Evolutionary conservation across 352 stramenopile species (phyloP), one percentile per base, ranked within the genome.

Genomic region (Globisporangium irregulare): DNA sequence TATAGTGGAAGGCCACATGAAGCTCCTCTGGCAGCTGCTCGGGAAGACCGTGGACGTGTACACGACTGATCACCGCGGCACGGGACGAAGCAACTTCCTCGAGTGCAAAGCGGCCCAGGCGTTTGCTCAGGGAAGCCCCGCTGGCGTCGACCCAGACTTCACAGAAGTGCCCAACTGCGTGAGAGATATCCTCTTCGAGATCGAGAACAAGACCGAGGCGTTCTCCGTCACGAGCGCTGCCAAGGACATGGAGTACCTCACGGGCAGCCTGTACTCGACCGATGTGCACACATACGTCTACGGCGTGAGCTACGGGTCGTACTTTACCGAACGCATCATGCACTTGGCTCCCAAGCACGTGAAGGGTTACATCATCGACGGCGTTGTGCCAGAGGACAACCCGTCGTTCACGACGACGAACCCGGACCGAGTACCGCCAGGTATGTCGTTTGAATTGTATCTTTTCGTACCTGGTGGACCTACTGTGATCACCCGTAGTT

Each of bases 151-250:
- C n/a, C n/a, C 15, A 18, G n/a, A 25, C 22, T n/a, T 46, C 4
- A 24, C 41, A 8, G 48, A 66, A 29, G 7, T 66, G 3, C 27
- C 60, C 38, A 38, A 34, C 48, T 66, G 60, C 27, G 58, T 66
- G 7, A 20, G 20, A 4, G 41, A 58, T 22, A 27, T 59, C 41
- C 25, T 73, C 3, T 90, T 88, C 62, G 74, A 88, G 63, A 77
- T 90, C 59, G 80, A 86, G 66, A 85, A 86, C 50, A 76, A 90
- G 59, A 84, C 78, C 4, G 72, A 72, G 0, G 82, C 82, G 10
- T 90, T 86, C 62, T 90, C 82, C 0, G 74, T 90, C 14, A 90
- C 82, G 20, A 66, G 60, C 15, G 41, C 60, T 4, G 60, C 60
- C 1, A 66, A 57, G 27, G 60, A 66, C 38, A 3, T 66, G 12